Conservation (phyloP, 2,329 filamentous ascomycete species). For the Fusarium fujikuroi region DNA sequence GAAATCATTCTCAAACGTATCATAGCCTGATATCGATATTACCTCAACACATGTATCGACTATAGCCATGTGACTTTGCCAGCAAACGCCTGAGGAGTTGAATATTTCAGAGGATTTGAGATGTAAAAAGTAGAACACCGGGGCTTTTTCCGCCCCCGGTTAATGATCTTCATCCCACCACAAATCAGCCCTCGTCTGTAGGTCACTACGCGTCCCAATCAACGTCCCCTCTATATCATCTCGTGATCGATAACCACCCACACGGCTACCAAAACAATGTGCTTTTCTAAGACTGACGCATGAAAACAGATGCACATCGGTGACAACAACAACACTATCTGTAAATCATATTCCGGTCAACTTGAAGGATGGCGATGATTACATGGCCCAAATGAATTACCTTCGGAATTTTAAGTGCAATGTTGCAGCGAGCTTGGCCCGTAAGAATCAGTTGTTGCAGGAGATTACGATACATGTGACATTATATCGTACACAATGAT, state of each 20-base stretch:
- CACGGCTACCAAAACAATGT: rapidly evolving
- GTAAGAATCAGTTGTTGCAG: rapidly evolving
- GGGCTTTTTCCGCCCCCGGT: rapidly evolving
- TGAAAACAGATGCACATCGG: not conserved
- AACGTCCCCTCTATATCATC: rapidly evolving
- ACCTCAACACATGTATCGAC: not conserved
- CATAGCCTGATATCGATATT: rapidly evolving
- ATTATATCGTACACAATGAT: not conserved
- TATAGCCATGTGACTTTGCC: rapidly evolving
- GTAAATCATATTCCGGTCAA: not conserved
- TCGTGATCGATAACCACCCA: not conserved
- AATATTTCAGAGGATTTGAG: rapidly evolving
- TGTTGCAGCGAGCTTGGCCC: rapidly evolving
- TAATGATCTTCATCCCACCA: not conserved
- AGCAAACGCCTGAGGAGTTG: too few relatives aligned
- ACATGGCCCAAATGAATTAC: not conserved
- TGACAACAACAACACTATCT: too few relatives aligned
- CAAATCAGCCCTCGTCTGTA: not conserved
- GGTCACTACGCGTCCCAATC: not conserved
- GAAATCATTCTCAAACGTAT: too few relatives aligned
- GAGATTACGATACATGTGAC: not conserved
- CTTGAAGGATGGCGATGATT: not conserved
- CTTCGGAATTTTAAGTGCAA: not conserved
- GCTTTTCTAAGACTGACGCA: too few relatives aligned
- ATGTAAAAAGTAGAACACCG: too few relatives aligned